These are phyloP conservation scores for Salix dunnii DNA, from an alignment of 345 rosid species.

Conservation along the genomic window DNA sequence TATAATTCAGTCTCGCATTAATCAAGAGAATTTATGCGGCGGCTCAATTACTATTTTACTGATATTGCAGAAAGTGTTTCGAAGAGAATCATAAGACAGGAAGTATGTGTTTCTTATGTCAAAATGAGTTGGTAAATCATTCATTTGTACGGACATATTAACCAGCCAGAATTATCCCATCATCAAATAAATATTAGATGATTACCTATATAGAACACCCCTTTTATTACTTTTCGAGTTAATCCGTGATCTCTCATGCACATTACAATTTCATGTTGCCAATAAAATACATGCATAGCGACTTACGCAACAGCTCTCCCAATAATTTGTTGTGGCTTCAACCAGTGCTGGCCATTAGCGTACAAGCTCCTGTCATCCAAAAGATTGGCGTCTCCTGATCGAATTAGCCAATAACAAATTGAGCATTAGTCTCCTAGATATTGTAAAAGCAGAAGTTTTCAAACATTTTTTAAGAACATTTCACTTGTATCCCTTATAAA, in stretches of 20 bases:
- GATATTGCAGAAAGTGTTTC: not conserved
- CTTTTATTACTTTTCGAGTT: not conserved
- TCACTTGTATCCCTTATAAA: not conserved
- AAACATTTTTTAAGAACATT: not conserved
- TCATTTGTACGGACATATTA: not conserved
- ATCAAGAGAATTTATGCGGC: not conserved
- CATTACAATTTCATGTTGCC: not conserved
- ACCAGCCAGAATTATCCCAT: not conserved
- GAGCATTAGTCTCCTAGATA: not conserved
- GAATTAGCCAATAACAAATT: conserved; percentile 7
- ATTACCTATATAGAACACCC: not conserved
- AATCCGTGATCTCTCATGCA: not conserved
- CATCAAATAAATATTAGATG: not conserved
- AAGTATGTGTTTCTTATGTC: not conserved
- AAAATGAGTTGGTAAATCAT: not conserved
- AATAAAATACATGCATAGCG: not conserved
- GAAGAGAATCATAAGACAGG: not conserved
- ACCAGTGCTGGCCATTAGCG: conserved; percentile 87
- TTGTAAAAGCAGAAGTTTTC: not conserved
- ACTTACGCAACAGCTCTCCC: conserved; percentile 89
- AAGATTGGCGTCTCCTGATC: conserved; percentile 58
- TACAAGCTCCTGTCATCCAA: conserved; percentile 80
- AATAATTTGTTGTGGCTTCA: conserved; percentile 78
- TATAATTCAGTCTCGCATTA: conserved; percentile 3
- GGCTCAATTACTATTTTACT: no score